A percentile compares a stretch with the other conserved stretches of the same genome.
These are phyloP conservation scores for Starmerella bombi DNA, from an alignment of 805 yeast genomes.

Conservation along the genomic window DNA sequence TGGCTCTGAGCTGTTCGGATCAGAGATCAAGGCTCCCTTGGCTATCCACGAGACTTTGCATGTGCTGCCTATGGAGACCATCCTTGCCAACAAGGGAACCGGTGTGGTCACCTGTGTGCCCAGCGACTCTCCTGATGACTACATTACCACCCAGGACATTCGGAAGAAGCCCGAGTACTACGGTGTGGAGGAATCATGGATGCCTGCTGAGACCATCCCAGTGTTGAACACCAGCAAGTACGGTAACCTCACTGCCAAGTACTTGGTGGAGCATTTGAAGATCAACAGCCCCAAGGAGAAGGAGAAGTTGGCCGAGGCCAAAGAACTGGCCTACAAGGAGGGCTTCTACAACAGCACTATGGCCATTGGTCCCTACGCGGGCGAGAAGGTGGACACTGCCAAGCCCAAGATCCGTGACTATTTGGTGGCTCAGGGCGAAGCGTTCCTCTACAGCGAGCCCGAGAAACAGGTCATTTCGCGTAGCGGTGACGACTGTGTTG, in stretches of 20 bases:
- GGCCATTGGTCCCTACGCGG: conserved; percentile 68
- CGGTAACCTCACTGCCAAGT: conserved; percentile 81
- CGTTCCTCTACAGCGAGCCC: conserved; percentile 89
- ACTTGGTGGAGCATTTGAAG: conserved; percentile 69
- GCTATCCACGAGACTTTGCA: conserved; percentile 56
- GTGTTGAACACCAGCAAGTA: conserved; percentile 70
- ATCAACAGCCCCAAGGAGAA: conserved; percentile 91
- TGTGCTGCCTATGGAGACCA: conserved; percentile 95
- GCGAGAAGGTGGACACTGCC: conserved; percentile 82
- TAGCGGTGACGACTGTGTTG: conserved; percentile 94
- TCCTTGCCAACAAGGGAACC: conserved; percentile 88
- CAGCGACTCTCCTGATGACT: conserved; percentile 98
- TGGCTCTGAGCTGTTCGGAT: conserved; percentile 72
- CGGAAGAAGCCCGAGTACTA: conserved; percentile 83
- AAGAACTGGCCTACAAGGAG: conserved; percentile 90
- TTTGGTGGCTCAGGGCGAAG: conserved; percentile 59
- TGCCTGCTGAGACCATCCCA: conserved; percentile 34
- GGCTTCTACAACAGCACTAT: conserved; percentile 85
- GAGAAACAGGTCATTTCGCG: conserved; percentile 82
- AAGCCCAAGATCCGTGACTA: conserved; percentile 78
- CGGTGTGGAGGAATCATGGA: conserved; percentile 73
- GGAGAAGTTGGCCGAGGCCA: conserved; percentile 76
- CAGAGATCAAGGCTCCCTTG: conserved; percentile 75
- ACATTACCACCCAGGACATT: conserved; percentile 69
- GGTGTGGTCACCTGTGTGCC: conserved; percentile 99